Evolutionary conservation across 1,139 yeast species (phyloP), one percentile per base, ranked within the genome.

Genomic region (Yamadazyma conglobata): DNA sequence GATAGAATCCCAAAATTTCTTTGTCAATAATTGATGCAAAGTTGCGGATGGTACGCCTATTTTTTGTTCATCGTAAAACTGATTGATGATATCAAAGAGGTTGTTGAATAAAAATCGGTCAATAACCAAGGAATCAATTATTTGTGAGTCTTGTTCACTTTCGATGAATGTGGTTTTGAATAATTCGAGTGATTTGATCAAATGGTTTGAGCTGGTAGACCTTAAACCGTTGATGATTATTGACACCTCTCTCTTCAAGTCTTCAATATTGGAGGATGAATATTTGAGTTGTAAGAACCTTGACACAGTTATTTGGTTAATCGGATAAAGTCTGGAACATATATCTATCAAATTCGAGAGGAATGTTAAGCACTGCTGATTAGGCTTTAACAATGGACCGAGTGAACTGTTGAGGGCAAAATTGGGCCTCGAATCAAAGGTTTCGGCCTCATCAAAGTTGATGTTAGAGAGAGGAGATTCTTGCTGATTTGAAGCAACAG

Each of bases 1-100:
- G 43, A 73, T 71, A 25, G 68, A 66, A 14, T 59, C 65, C 85
- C 85, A 79, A 35, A 76, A 73, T 43, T 70, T 64, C 23, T 63
- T 54, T 13, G 46, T 24, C 1, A 59, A 38, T 10, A 59, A 39
- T 4, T 48, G 45, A 24, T 45, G 54, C 9, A 52, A 44, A 2
- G 32, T 34, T 12, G 46, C 44, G 3, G 39, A 32, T 3, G 54
- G 19, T 2, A 48, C 33, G 5, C 50, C 52, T 12, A 54, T 32
- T 5, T 42, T 35, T 1, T 48, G 42, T 3, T 30, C 24, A 18
- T 39, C 31, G 41, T 47, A 52, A 35, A 42, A 42, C 1, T 50
- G 44, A 0, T 44, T 36, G 0, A 68, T 53, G 0, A 56, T 49
- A 2, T 57, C 57, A 41, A 66, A 70, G 11, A 60, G 49, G 32